Percentiles rank a stretch among this genome's conserved stretches.
Conservation (phyloP, 2,329 filamentous ascomycete species). For the Raffaelea arxii region DNA sequence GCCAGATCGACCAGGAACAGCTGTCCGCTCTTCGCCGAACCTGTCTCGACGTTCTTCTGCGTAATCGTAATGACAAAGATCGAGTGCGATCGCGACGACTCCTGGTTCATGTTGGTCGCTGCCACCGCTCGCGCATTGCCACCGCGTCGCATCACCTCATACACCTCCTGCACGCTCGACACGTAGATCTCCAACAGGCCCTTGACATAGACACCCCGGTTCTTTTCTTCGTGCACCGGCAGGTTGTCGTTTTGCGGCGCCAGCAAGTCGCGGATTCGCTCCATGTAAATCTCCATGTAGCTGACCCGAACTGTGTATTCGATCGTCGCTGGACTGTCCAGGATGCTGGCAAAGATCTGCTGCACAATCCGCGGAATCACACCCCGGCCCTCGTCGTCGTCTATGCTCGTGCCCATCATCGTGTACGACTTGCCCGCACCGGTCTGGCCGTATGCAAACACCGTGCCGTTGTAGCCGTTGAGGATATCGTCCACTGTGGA, state of each 20-base stretch:
- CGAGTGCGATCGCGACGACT: slow-evolving; percentile 95
- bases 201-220: slow-evolving; percentile 91
- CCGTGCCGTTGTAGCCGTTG: slow-evolving; percentile 97
- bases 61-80: slow-evolving; percentile 96
- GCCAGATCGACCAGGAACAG: slow-evolving; percentile 97
- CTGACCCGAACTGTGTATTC: slow-evolving; percentile 98
- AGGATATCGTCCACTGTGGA: slow-evolving; percentile 95
- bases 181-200: slow-evolving; percentile 92
- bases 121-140: slow-evolving; percentile 84
- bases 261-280: slow-evolving; percentile 88
- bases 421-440: slow-evolving; percentile 98
- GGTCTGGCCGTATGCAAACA: slow-evolving; percentile 97
- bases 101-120: slow-evolving; percentile 98
- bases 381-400: slow-evolving; percentile 77
- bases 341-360: slow-evolving; percentile 93
- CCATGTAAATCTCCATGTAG: slow-evolving; percentile 99
- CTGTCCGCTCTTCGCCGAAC: slow-evolving; percentile 90
- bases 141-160: slow-evolving; percentile 91
- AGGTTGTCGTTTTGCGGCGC: slow-evolving; percentile 92
- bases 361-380: slow-evolving; percentile 96
- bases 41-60: slow-evolving; percentile 95
- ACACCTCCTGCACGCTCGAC: slow-evolving; percentile 89
- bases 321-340: slow-evolving; percentile 83
- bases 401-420: slow-evolving; percentile 96
- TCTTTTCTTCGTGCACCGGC: slow-evolving; percentile 97